A percentile compares a stretch with the other conserved stretches of the same genome.
phyloP scores from a whole-genome alignment of 495 filamentous ascomycete species.

The Daldinia decipiens region DNA sequence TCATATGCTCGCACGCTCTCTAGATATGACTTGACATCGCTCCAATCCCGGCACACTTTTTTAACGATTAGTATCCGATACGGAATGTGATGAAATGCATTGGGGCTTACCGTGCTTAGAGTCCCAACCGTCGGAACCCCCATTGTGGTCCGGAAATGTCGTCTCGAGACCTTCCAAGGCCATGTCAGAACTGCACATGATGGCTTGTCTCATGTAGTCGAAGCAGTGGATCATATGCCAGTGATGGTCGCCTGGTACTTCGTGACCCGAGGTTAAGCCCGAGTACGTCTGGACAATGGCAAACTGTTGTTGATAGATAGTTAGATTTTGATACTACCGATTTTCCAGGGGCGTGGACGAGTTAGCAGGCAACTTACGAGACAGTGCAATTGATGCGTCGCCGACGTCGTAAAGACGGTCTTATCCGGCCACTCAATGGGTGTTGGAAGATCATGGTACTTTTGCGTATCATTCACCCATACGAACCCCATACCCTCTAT shows the following conservation, averaged over 20 bases:
- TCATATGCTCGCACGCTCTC: constrained; percentile 60
- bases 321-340: not conserved
- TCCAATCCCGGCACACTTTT: constrained; percentile 56
- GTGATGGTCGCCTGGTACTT: constrained; percentile 58
- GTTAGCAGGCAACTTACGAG: constrained; percentile 38
- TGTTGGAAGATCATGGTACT: constrained; percentile 58
- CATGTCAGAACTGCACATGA: constrained; percentile 59
- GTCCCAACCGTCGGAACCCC: constrained; percentile 60
- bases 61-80: constrained; percentile 6
- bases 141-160: constrained; percentile 59
- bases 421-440: constrained; percentile 60
- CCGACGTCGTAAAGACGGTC: constrained; percentile 59
- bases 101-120: constrained; percentile 54
- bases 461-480: constrained; percentile 55
- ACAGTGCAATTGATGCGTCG: constrained; percentile 60
- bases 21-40: constrained; percentile 52
- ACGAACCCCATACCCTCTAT: constrained; percentile 60
- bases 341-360: no score
- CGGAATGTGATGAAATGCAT: not conserved
- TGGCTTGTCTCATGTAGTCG: constrained; percentile 59
- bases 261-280: constrained; percentile 50
- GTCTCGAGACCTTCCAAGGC: constrained; percentile 57
- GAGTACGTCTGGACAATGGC: constrained; percentile 59
- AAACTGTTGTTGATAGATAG: constrained; percentile 41
- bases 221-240: constrained; percentile 64